phyloP scores from a whole-genome alignment of 1,284 basidiomycete genomes.

The Vanrija sp. region DNA sequence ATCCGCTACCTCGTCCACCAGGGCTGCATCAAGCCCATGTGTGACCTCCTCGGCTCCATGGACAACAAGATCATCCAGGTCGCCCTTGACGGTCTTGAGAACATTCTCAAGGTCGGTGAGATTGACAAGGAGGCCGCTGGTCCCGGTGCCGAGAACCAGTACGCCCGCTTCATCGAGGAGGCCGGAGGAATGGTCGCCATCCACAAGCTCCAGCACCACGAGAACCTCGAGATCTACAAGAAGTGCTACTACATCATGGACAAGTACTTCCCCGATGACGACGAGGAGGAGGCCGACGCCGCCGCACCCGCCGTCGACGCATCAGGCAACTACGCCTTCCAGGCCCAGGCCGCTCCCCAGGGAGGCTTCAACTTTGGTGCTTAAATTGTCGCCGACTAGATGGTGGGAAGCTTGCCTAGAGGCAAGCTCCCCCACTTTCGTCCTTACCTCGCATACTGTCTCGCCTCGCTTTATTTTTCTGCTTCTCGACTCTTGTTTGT shows the following conservation, averaged over 20 bases:
- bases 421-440: neutral
- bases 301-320: constrained; percentile 79
- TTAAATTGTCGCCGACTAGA: neutral
- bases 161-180: constrained; percentile 93
- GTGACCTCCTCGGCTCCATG: constrained; percentile 93
- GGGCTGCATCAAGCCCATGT: constrained; percentile 98
- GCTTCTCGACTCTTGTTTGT: neutral
- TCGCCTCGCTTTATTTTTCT: neutral
- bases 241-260: constrained; percentile 99
- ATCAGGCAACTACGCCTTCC: constrained; percentile 78
- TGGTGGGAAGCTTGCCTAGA: neutral
- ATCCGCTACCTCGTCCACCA: constrained; percentile 97
- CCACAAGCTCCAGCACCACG: constrained; percentile 98
- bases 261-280: constrained; percentile 51
- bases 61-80: constrained; percentile 99
- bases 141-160: constrained; percentile 83
- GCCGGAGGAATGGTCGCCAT: constrained; percentile 98
- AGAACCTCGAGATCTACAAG: constrained; percentile 98
- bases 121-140: constrained; percentile 84
- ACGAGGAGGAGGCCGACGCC: constrained; percentile 61
- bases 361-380: constrained; percentile 86
- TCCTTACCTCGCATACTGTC: neutral
- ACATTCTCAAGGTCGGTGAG: constrained; percentile 97
- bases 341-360: constrained; percentile 68
- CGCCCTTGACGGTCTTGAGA: constrained; percentile 93